phyloP scores from a whole-genome alignment of 2,329 filamentous ascomycete species.

The Elsinoe batatas region DNA sequence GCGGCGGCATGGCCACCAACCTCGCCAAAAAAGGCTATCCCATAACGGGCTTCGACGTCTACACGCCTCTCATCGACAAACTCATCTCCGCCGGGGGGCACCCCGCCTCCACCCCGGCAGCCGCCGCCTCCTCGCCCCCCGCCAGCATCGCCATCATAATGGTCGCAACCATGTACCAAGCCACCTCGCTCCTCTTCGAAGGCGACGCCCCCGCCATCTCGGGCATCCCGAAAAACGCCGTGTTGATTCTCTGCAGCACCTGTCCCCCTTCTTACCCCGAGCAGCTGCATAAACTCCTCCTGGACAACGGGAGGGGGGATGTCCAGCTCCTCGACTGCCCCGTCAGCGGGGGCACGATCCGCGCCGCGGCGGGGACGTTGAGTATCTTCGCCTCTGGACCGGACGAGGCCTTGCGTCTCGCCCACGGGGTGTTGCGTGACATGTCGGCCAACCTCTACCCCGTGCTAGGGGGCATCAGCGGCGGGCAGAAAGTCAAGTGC shows the following conservation, averaged over 20 bases:
- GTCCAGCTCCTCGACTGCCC: conserved; percentile 61
- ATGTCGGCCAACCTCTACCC: conserved; percentile 58
- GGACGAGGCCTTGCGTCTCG: conserved; percentile 45
- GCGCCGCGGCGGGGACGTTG: conserved; percentile 61
- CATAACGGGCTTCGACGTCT: conserved; percentile 65
- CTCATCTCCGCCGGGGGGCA: conserved; percentile 55
- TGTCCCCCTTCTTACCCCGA: conserved; percentile 58
- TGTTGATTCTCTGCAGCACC: conserved; percentile 60
- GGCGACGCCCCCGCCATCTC: conserved; percentile 43
- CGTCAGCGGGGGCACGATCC: conserved; percentile 59
- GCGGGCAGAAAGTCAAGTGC: conserved; percentile 48
- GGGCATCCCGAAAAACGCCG: conserved; percentile 47
- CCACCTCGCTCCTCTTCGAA: conserved; percentile 55
- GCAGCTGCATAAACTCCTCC: conserved; percentile 48
- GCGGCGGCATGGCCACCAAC: conserved; percentile 70
- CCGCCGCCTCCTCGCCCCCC: conserved; percentile 49
- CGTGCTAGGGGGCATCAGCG: conserved; percentile 43
- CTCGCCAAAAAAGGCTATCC: conserved; percentile 56
- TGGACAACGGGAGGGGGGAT: conserved; percentile 48
- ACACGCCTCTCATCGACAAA: conserved; percentile 53
- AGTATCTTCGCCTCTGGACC: conserved; percentile 62
- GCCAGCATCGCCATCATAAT: conserved; percentile 54
- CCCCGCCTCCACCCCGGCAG: conserved; percentile 49
- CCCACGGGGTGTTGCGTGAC: conserved; percentile 49
- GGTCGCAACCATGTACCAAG: conserved; percentile 65